Conservation (phyloP, 306 rosid species). For the Casuarina equisetifolia region DNA sequence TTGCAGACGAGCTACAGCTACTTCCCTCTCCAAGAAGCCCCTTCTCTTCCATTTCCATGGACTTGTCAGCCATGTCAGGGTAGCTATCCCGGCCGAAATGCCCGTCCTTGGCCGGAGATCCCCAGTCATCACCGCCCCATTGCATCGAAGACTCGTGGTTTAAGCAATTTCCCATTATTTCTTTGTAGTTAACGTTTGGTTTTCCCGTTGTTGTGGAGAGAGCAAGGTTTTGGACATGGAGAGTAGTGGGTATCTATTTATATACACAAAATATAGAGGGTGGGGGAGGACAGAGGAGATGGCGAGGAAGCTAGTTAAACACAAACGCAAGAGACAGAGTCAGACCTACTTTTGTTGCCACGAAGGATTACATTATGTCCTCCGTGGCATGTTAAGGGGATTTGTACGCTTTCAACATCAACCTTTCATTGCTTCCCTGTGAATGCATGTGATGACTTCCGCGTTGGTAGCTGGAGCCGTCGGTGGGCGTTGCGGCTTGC, state of each 20-base stretch:
- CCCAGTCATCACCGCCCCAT: slow-evolving; percentile 54
- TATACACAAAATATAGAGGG: slow-evolving; percentile 8
- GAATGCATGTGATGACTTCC: not conserved
- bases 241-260: slow-evolving; percentile 6
- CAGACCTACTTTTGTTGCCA: slow-evolving; percentile 39
- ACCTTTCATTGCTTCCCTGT: slow-evolving; percentile 11
- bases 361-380: slow-evolving; percentile 31
- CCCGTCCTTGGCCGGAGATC: slow-evolving; percentile 10
- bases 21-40: not conserved
- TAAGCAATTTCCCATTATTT: slow-evolving; percentile 77
- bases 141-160: slow-evolving; percentile 41
- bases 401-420: slow-evolving; percentile 17
- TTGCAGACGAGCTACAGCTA: not conserved
- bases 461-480: slow-evolving; percentile 19
- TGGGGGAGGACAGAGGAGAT: not conserved
- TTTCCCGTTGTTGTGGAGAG: slow-evolving; percentile 5
- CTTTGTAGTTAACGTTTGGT: not conserved
- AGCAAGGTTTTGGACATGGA: slow-evolving; percentile 10
- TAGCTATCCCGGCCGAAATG: not conserved
- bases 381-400: slow-evolving; percentile 31
- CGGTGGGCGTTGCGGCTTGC: slow-evolving; percentile 21
- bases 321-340: slow-evolving; percentile 30
- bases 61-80: not conserved
- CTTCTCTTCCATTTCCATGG: not conserved
- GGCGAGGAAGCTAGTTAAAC: not conserved